phyloP scores from a whole-genome alignment of 306 rosid genomes.

The Quercus mongolica region DNA sequence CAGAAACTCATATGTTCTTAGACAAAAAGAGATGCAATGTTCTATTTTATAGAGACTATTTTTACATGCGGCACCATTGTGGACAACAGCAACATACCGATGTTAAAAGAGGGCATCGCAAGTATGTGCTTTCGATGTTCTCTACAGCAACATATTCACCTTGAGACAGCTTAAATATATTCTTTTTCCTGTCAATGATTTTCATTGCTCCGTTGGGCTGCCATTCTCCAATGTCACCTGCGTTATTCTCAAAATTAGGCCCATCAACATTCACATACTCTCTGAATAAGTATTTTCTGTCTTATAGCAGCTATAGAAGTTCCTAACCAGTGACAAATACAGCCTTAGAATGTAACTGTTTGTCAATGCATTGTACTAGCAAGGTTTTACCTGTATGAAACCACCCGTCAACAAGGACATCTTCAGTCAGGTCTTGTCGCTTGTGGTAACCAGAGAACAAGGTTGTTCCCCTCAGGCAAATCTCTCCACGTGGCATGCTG shows the following conservation, averaged over 20 bases:
- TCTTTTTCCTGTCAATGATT: constrained; percentile 86
- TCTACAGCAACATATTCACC: constrained; percentile 95
- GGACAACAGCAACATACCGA: constrained; percentile 49
- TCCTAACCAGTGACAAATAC: not conserved
- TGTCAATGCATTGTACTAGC: not conserved
- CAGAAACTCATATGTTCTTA: not conserved
- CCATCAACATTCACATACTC: not conserved
- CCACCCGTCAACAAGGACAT: constrained; percentile 87
- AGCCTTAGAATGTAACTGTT: not conserved
- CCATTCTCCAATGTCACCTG: constrained; percentile 99
- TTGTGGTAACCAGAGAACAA: constrained; percentile 83
- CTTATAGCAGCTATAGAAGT: not conserved
- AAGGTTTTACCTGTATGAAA: constrained; percentile 81
- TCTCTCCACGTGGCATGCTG: constrained; percentile 70
- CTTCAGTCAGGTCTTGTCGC: constrained; percentile 73
- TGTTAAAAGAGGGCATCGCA: constrained; percentile 71
- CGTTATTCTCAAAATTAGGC: constrained; percentile 20
- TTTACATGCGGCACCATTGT: constrained; percentile 2
- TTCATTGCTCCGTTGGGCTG: constrained; percentile 85
- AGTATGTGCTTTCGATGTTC: constrained; percentile 71
- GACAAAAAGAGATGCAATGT: not conserved
- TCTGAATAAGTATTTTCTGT: not conserved
- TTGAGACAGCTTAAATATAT: constrained; percentile 88
- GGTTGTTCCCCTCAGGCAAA: constrained; percentile 70
- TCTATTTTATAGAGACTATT: not conserved